Evolutionary conservation across 495 filamentous ascomycete species (phyloP), one percentile per base, ranked within the genome.

Genomic region (Podospora fimiseda): DNA sequence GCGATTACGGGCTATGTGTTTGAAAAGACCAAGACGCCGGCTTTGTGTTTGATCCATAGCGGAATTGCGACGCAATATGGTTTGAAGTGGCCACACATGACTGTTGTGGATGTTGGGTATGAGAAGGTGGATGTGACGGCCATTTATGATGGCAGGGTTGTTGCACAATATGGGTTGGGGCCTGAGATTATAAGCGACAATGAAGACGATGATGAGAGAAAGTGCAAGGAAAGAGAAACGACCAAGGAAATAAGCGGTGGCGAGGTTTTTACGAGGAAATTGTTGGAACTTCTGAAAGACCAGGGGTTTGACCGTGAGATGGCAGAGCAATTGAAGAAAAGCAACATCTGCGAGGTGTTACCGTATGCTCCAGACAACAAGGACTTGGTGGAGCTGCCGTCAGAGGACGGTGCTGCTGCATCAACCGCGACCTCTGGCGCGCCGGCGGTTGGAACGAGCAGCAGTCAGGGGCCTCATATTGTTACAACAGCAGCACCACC

Each of bases 261-360:
- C 44, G 90, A 98, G 59, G 80, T 84, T 13, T 91, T 98, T 76
- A 98, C 93, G 2, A 78, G 82, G 58, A 77, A 82, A 43, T 77
- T 98, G 9, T 58, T 80, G 24, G 73, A 85, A 55, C 69, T 95
- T 27, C 77, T 98, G 9, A 74, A 79, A 37, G 56, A 75, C 2
- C 85, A 87, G 63, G 81, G 80, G 0, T 92, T 93, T 57, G 84
- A 81, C 6, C 68, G 83, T 20, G 89, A 95, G 40, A 94, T 96
- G 87, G 93, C 89, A 43, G 94, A 98, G 74, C 89, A 96, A 69
- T 69, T 98, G 49, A 98, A 98, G 75, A 84, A 81, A 61, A 95
- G 83, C 56, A 72, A 81, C 18, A 88, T 97, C 44, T 92, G 90
- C 59, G 93, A 98, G 67, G 83, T 97, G 45, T 73, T 98, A 11